A percentile compares a stretch with the other conserved stretches of the same genome.
These are phyloP conservation scores for Jamesozyma lodderae DNA, from an alignment of 805 yeast species.

Conservation along the genomic window DNA sequence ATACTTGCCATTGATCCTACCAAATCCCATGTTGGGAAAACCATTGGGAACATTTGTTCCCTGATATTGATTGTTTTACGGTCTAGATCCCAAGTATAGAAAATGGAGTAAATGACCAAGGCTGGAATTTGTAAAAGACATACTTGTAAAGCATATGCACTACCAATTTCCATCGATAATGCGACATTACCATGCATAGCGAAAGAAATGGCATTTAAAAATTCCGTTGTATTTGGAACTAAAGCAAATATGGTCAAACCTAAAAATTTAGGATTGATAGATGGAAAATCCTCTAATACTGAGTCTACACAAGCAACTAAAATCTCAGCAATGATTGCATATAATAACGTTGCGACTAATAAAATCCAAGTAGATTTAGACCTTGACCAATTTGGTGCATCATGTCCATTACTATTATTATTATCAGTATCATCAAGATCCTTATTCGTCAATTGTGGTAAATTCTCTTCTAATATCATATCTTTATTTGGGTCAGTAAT, in stretches of 20 bases:
- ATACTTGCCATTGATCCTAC: slow-evolving; percentile 79
- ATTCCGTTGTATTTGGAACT: slow-evolving; percentile 95
- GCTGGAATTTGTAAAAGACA: slow-evolving; percentile 90
- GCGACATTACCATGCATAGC: slow-evolving; percentile 96
- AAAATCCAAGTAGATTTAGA: slow-evolving; percentile 73
- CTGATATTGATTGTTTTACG: slow-evolving; percentile 25
- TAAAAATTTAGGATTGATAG: slow-evolving; percentile 74
- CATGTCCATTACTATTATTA: slow-evolving; percentile 54
- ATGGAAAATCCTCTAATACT: slow-evolving; percentile 65
- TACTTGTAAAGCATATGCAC: slow-evolving; percentile 94
- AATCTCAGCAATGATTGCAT: slow-evolving; percentile 91
- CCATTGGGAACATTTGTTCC: slow-evolving; percentile 50
- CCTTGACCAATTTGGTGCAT: slow-evolving; percentile 95
- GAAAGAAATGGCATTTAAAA: slow-evolving; percentile 91
- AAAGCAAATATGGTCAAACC: slow-evolving; percentile 93
- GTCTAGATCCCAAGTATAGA: slow-evolving; percentile 33
- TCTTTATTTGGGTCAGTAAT: slow-evolving; percentile 16
- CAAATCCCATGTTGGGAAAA: slow-evolving; percentile 94
- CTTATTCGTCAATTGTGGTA: slow-evolving; percentile 2
- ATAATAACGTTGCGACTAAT: slow-evolving; percentile 72
- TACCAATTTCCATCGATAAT: slow-evolving; percentile 93
- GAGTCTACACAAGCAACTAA: slow-evolving; percentile 87
- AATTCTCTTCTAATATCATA: slow-evolving; percentile 1
- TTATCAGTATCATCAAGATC: slow-evolving; percentile 6
- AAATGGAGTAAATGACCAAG: slow-evolving; percentile 67